Conservation (phyloP, 371 early-diverging fungal species). For the Gilbertella persicaria region DNA sequence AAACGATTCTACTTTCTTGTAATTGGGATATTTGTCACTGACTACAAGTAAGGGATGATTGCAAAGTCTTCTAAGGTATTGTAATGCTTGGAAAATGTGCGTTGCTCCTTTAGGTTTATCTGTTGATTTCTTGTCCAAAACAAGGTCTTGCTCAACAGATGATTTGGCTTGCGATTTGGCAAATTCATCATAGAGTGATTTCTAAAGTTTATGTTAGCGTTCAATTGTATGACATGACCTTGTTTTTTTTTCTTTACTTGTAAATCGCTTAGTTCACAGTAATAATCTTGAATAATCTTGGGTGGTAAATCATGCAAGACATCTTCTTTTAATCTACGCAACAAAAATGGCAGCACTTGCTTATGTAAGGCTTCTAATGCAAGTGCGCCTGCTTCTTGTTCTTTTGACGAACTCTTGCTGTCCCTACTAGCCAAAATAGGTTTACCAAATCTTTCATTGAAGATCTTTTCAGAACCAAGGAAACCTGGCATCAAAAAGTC, state of each 20-base stretch:
- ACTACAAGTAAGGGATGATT: constrained; percentile 94
- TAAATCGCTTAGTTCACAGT: constrained; percentile 92
- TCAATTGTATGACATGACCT: neutral
- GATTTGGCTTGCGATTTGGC: constrained; percentile 64
- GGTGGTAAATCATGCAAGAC: constrained; percentile 99
- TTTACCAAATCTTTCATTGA: constrained; percentile 88
- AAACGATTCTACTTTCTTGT: constrained; percentile 61
- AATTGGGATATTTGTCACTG: constrained; percentile 85
- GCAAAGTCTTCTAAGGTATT: constrained; percentile 94
- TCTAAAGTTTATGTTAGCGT: constrained; percentile 36
- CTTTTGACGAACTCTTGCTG: constrained; percentile 80
- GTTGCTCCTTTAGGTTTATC: constrained; percentile 53
- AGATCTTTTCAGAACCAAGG: constrained; percentile 88
- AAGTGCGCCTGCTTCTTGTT: constrained; percentile 83
- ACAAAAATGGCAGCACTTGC: constrained; percentile 96
- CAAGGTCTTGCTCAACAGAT: constrained; percentile 53
- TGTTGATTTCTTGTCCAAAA: constrained; percentile 26
- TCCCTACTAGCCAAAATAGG: constrained; percentile 91
- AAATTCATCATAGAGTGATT: constrained; percentile 90
- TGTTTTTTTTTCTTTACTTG: constrained; percentile 40
- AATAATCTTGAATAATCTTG: constrained; percentile 99
- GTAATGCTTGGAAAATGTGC: constrained; percentile 96
- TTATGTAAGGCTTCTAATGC: constrained; percentile 95
- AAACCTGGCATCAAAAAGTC: constrained; percentile 99
- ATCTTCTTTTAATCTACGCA: constrained; percentile 98